Conservation (phyloP, 2,329 filamentous ascomycete species). For the Elsinoe ampelina region DNA sequence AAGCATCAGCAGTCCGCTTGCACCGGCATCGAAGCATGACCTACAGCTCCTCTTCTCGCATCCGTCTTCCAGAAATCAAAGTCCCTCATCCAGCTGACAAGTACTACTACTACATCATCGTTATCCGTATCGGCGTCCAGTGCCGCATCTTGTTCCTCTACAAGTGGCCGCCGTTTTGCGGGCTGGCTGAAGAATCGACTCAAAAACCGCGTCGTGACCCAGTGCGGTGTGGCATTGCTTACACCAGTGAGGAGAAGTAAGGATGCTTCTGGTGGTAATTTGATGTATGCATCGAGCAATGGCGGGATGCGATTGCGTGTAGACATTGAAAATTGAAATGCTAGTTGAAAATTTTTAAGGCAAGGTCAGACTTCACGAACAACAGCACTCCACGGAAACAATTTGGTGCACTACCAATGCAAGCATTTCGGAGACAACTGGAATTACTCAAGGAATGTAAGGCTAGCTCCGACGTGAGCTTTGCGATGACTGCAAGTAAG, state of each 20-base stretch:
- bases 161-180: background rate
- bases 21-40: constrained; percentile 18
- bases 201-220: constrained; percentile 46
- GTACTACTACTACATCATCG: constrained; percentile 44
- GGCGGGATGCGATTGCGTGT: constrained; percentile 44
- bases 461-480: too few species aligned
- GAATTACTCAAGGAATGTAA: too few species aligned
- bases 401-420: too few species aligned
- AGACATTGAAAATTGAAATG: constrained; percentile 25
- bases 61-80: constrained; percentile 69
- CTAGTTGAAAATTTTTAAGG: background rate
- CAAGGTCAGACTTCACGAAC: background rate
- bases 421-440: too few species aligned
- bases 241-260: constrained; percentile 61
- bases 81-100: constrained; percentile 77
- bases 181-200: constrained; percentile 34
- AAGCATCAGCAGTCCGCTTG: background rate
- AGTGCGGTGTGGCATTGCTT: constrained; percentile 43
- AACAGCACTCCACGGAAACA: too few species aligned
- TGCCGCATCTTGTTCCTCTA: constrained; percentile 25
- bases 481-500: too few species aligned
- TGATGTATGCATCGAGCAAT: constrained; percentile 55
- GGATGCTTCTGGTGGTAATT: constrained; percentile 48
- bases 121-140: constrained; percentile 13
- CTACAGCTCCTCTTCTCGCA: constrained; percentile 53